Percentiles rank a stretch among this genome's conserved stretches.
These are phyloP conservation scores for Ilyonectria mors-panacis DNA, from an alignment of 2,329 filamentous ascomycete species.

Conservation along the genomic window DNA sequence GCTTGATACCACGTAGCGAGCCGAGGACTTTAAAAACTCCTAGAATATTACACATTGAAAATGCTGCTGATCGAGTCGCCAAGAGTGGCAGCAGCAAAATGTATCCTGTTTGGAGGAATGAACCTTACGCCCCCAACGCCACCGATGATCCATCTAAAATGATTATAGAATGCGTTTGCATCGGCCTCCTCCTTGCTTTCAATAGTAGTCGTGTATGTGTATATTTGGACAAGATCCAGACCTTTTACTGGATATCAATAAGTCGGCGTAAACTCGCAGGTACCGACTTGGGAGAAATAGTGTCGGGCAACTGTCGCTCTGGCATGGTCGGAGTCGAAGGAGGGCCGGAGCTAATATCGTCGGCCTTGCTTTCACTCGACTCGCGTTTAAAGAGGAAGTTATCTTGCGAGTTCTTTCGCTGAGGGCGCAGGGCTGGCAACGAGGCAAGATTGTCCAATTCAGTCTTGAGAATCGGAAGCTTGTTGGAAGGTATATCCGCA, in stretches of 20 bases:
- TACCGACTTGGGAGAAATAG: conserved; percentile 61
- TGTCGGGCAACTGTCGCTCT: conserved; percentile 47
- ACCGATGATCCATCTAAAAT: conserved; percentile 31
- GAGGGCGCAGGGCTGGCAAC: conserved; percentile 47
- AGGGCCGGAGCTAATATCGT: conserved; percentile 19
- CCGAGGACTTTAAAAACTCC: not conserved
- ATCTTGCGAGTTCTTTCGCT: conserved; percentile 34
- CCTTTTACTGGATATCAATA: conserved; percentile 49
- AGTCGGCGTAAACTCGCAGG: conserved; percentile 59
- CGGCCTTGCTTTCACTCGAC: conserved; percentile 27
- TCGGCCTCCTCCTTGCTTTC: conserved; percentile 14
- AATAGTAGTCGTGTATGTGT: conserved; percentile 8
- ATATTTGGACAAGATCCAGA: not conserved
- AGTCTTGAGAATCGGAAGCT: conserved; percentile 8
- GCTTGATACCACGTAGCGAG: conserved; percentile 15
- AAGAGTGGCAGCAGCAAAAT: conserved; percentile 24
- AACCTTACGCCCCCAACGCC: conserved; percentile 37
- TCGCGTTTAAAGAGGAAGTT: conserved; percentile 35
- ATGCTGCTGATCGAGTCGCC: conserved; percentile 23
- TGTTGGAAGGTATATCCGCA: conserved; percentile 17
- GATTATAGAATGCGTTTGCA: conserved; percentile 19
- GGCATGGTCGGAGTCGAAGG: conserved; percentile 41
- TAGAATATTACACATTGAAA: conserved; percentile 27
- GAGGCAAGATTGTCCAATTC: conserved; percentile 8
- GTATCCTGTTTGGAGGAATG: conserved; percentile 25